Base-by-base conservation (phyloP, 116 monocot genomes). In the Phalaenopsis hybrid region DNA sequence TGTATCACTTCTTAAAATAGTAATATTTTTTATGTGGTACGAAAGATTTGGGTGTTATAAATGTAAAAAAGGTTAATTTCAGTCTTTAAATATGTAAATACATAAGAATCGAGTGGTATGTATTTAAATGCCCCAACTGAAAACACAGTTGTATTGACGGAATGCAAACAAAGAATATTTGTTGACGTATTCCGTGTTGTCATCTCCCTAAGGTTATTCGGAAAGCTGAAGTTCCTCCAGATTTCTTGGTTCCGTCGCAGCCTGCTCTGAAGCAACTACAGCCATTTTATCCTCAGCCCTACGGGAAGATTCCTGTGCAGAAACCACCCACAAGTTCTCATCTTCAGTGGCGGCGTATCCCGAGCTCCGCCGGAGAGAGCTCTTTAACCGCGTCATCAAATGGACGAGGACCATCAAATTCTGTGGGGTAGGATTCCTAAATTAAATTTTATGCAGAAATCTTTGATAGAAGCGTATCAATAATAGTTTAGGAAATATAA, bases 141-240 rank as follows among this genome's bases (percentile, higher is more conserved):
- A 28, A 28, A 28, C 28, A 28, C 28, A 28, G 28, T 28, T 28
- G 28, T 28, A 28, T 28, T 28, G 11, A 52, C 13, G 51, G 52
- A 13, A 52, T 52, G 52, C 52, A 12, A 52, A 52, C 52, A 52
- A 15, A 52, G 52, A 12, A 52, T 10, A 2, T 52, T 3, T 52
- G 12, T 52, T 52, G 13, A 52, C 13, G 13, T 52, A 52, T 52
- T 12, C 9, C 12, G 10, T 52, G 2, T 52, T 12, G 13, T 52
- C 52, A 75, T 75, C 13, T 51, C 17, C 3, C 73, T n/a, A 84
- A 90, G 90, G 88, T 90, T 46, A 86, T 86, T 80, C 80, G 78
- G 12, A 90, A 88, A 76, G 86, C 78, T 18, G 88, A 90, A 18
- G 78, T 74, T 61, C 88, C 90, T 79, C 80, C 90, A 72, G 86